Percentiles rank a stretch among this genome's conserved stretches.
Evolutionary conservation across 148 eudicot genomes (phyloP).

Genomic region (Amaranthus palmeri): DNA sequence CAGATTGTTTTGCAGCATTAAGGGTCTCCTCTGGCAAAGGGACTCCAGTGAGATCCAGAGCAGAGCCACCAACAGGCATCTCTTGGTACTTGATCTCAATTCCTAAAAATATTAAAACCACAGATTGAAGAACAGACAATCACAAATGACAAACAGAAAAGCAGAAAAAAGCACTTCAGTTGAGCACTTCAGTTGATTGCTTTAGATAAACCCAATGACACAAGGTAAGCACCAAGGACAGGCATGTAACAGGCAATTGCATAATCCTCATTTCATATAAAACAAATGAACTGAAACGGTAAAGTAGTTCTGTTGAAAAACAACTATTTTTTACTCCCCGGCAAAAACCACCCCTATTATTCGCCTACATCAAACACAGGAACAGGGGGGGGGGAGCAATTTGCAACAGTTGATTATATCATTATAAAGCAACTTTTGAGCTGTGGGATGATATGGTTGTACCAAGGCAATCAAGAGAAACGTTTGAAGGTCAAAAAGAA

Average conservation of each 20-base stretch:
- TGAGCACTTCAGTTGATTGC: neutral
- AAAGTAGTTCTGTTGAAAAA: too few relatives aligned
- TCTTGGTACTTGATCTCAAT: conserved; percentile 67
- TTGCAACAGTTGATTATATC: too few relatives aligned
- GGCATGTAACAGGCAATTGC: neutral
- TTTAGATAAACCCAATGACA: too few relatives aligned
- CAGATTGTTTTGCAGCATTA: conserved; percentile 62
- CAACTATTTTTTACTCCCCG: too few relatives aligned
- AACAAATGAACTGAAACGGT: neutral
- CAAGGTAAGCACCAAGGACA: neutral
- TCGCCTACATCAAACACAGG: too few relatives aligned
- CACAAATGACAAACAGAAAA: neutral
- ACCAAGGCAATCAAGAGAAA: too few relatives aligned
- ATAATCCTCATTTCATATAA: neutral
- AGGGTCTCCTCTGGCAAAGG: conserved; percentile 96
- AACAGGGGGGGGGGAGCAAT: too few relatives aligned
- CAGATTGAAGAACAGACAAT: neutral
- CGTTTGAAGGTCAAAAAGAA: too few relatives aligned
- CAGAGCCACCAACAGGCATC: conserved; percentile 87
- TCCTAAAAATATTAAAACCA: conserved; percentile 23
- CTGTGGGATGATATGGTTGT: too few relatives aligned
- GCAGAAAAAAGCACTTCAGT: neutral
- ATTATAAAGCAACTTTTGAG: too few relatives aligned
- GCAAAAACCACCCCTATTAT: too few relatives aligned
- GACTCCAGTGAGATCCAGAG: conserved; percentile 80